phyloP scores from a whole-genome alignment of 495 filamentous ascomycete genomes.

The Elasticomyces elasticus region DNA sequence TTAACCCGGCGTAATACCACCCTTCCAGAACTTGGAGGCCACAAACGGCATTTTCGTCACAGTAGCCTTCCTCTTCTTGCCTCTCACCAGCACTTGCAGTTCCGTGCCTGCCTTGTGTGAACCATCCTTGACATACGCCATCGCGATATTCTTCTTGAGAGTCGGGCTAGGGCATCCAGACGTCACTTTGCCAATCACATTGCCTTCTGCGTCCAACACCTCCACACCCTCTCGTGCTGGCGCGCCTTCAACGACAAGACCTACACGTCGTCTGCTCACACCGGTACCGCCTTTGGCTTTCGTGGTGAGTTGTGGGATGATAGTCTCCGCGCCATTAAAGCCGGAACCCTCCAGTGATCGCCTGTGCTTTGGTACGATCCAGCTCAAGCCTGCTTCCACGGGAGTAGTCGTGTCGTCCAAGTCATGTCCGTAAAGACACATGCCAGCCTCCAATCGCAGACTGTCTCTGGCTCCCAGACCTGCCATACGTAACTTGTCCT shows the following conservation, averaged over 20 bases:
- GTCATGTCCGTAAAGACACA: slow-evolving; percentile 98
- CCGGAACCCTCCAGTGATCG: slow-evolving; percentile 43
- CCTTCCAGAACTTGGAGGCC: slow-evolving; percentile 59
- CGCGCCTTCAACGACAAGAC: slow-evolving; percentile 72
- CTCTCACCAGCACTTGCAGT: slow-evolving; percentile 68
- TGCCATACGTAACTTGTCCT: slow-evolving; percentile 61
- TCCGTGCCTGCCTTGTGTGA: slow-evolving; percentile 81
- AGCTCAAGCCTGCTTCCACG: slow-evolving; percentile 69
- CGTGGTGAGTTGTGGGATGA: slow-evolving; percentile 60
- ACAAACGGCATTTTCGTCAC: slow-evolving; percentile 95
- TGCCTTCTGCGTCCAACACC: slow-evolving; percentile 53
- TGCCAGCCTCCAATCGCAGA: slow-evolving; percentile 85
- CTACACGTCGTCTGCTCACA: slow-evolving; percentile 66
- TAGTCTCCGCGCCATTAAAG: slow-evolving; percentile 62
- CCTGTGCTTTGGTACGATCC: slow-evolving; percentile 74
- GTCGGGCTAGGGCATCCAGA: slow-evolving; percentile 84
- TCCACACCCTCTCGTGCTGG: slow-evolving; percentile 84
- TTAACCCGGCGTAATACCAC: slow-evolving; percentile 4
- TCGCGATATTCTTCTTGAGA: slow-evolving; percentile 80
- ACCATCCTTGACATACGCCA: slow-evolving; percentile 83
- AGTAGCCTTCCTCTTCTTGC: slow-evolving; percentile 65
- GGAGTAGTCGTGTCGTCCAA: slow-evolving; percentile 83
- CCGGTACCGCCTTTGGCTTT: slow-evolving; percentile 55
- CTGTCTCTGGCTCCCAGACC: slow-evolving; percentile 87
- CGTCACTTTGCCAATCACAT: slow-evolving; percentile 64